Conservation (phyloP, 805 yeast genomes). For the Candida nonsorbophila region DNA sequence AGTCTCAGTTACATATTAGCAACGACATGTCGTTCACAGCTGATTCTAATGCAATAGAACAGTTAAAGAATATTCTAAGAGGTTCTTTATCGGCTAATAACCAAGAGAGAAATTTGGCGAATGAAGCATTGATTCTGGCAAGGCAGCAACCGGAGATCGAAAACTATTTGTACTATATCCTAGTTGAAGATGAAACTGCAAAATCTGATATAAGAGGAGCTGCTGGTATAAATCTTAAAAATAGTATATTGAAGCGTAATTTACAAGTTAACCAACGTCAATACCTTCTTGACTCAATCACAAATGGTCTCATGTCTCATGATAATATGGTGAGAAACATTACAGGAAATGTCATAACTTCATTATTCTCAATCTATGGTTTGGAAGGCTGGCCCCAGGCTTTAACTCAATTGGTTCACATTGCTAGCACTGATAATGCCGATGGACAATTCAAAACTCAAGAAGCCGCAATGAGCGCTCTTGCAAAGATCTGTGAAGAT, state of each 20-base stretch:
- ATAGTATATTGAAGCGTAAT: slow-evolving; percentile 48
- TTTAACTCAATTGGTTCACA: slow-evolving; percentile 60
- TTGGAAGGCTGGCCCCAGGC: slow-evolving; percentile 68
- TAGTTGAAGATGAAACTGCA: slow-evolving; percentile 47
- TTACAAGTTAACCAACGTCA: slow-evolving; percentile 14
- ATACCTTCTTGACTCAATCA: slow-evolving; percentile 40
- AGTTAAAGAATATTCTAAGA: slow-evolving; percentile 58
- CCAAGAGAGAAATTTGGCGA: slow-evolving; percentile 57
- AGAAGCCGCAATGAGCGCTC: slow-evolving; percentile 77
- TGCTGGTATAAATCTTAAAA: slow-evolving; percentile 83
- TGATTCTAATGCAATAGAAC: slow-evolving; percentile 53
- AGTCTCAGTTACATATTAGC: too few relatives aligned
- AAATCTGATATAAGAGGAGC: slow-evolving; percentile 70
- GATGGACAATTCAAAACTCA: slow-evolving; percentile 25
- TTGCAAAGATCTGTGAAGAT: slow-evolving; percentile 89
- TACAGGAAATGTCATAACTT: slow-evolving; percentile 85
- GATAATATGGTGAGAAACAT: slow-evolving; percentile 72
- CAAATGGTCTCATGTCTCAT: slow-evolving; percentile 49
- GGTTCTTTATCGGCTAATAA: slow-evolving; percentile 66
- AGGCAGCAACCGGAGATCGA: slow-evolving; percentile 69
- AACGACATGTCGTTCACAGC: slow-evolving; percentile 69
- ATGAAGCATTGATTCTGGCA: slow-evolving; percentile 67
- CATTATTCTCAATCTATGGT: slow-evolving; percentile 68
- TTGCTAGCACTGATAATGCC: slow-evolving; percentile 36
- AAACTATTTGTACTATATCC: slow-evolving; percentile 69